Evolutionary conservation across 306 rosid genomes (phyloP).

Genomic region (Potentilla sterilis): DNA sequence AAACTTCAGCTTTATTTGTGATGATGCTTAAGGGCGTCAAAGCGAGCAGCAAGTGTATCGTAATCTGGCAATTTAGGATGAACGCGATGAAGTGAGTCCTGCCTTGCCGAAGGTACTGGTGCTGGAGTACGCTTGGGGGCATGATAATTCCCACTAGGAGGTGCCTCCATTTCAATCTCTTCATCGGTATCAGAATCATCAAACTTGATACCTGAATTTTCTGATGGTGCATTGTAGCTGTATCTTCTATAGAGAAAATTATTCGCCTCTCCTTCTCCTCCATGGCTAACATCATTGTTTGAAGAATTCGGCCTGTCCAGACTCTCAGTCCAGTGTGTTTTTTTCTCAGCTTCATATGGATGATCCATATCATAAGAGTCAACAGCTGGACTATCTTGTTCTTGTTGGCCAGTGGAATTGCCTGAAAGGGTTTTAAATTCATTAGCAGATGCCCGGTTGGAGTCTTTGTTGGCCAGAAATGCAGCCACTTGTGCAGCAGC

Average conservation of each 20-base stretch:
- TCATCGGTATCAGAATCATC: constrained; percentile 86
- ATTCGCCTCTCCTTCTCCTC: constrained; percentile 26
- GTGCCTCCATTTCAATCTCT: constrained; percentile 53
- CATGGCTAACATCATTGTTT: constrained; percentile 31
- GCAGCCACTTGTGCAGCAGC: constrained; percentile 98
- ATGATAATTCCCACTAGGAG: constrained; percentile 27
- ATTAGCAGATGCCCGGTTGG: constrained; percentile 27
- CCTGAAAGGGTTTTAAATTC: constrained; percentile 23
- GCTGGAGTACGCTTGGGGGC: constrained; percentile 70
- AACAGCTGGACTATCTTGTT: constrained; percentile 27
- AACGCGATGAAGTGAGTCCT: constrained; percentile 38
- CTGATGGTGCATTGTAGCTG: constrained; percentile 61
- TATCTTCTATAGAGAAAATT: constrained; percentile 51
- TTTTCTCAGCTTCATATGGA: constrained; percentile 34
- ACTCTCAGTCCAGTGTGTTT: constrained; percentile 40
- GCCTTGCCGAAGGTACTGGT: constrained; percentile 45
- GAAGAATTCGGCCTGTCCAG: constrained; percentile 44
- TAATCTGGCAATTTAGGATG: constrained; percentile 94
- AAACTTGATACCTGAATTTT: constrained; percentile 60
- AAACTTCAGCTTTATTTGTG: constrained; percentile 33
- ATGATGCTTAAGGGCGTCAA: constrained; percentile 78
- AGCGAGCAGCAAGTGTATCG: constrained; percentile 80
- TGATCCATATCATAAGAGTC: constrained; percentile 27
- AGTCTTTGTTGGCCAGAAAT: constrained; percentile 67
- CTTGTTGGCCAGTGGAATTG: constrained; percentile 22